Base-by-base conservation (phyloP, 2,329 filamentous ascomycete genomes). In the Pseudocercospora fijiensis region DNA sequence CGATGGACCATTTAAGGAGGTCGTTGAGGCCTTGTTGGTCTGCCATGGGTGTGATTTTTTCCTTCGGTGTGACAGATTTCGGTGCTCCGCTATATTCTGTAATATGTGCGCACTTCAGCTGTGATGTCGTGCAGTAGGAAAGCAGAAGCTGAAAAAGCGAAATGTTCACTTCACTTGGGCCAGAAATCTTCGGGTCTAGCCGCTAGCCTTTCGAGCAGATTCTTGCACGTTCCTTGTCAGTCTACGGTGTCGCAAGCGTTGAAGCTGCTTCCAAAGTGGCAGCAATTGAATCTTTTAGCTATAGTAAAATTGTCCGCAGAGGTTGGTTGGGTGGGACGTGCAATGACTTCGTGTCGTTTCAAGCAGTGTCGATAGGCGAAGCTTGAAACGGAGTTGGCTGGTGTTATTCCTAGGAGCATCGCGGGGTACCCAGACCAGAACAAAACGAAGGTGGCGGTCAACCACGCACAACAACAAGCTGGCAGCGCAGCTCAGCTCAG, bases 1-100 rank as follows among this genome's bases (percentile, higher is more conserved):
- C 80, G 72, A 90, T 83, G 72, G 88, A 84, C 91, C 91, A 95
- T 84, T 90, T 89, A 65, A 95, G 86, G 77, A 94, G 88, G 61
- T 87, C 84, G 80, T 91, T 92, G 75, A 94, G 83, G 69, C 64
- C 69, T 65, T 65, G 53, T 63, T 72, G 67, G 61, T 72, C 65
- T 37, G 61, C 51, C 67, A 68, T 71, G 41, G 47, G 61, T 60
- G 59, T 27, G 57, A 13, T 41, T 27, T 41, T 33, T 37, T 16
- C n/a, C n/a, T 58, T 24, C 43, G 33, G 22, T 11, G 18, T 43
- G 20, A 20, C 27, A 4, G n/a, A 41, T 16, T 24, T 13, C 20
- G 33, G 33, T 37, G 33, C 33, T 37, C 33, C 33, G 16, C 33
- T 37, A 8, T 37, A 13, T 33, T 33, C 5, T 33, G 30, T 33